A percentile compares a stretch with the other conserved stretches of the same genome.
phyloP scores from a whole-genome alignment of 169 alveolate species.

The Cryptosporidium baileyi region DNA sequence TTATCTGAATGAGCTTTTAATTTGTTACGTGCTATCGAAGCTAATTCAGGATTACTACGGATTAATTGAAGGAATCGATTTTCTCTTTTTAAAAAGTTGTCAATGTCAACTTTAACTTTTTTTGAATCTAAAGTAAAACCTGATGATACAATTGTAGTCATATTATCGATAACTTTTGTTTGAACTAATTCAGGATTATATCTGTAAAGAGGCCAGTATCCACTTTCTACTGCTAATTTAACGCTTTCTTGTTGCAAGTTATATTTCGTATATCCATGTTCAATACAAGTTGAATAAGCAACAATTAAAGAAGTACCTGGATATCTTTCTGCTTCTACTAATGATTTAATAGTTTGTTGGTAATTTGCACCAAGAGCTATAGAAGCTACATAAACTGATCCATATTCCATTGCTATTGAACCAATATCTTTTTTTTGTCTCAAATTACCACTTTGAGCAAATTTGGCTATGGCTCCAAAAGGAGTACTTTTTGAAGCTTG shows the following conservation, averaged over 20 bases:
- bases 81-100: conserved; percentile 65
- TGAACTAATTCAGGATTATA: conserved; percentile 67
- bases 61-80: conserved; percentile 69
- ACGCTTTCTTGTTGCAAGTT: conserved; percentile 66
- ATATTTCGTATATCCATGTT: conserved; percentile 73
- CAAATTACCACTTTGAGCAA: conserved; percentile 75
- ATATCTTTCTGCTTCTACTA: conserved; percentile 77
- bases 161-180: background rate
- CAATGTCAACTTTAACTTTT: conserved; percentile 53
- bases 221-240: conserved; percentile 75
- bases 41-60: conserved; percentile 72
- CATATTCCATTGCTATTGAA: conserved; percentile 78
- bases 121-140: conserved; percentile 72
- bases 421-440: conserved; percentile 78
- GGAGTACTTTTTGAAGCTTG: conserved; percentile 77
- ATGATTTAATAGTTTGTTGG: conserved; percentile 70
- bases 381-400: conserved; percentile 77
- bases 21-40: conserved; percentile 38
- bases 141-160: conserved; percentile 33
- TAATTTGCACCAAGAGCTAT: conserved; percentile 76
- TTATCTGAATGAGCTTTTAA: conserved; percentile 56
- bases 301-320: conserved; percentile 75
- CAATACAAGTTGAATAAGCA: conserved; percentile 77
- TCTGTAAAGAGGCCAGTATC: conserved; percentile 76
- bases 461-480: conserved; percentile 77